Percentiles rank a stretch among this genome's conserved stretches.
Conservation (phyloP, 2,329 filamentous ascomycete species). For the Fusarium albosuccineum region DNA sequence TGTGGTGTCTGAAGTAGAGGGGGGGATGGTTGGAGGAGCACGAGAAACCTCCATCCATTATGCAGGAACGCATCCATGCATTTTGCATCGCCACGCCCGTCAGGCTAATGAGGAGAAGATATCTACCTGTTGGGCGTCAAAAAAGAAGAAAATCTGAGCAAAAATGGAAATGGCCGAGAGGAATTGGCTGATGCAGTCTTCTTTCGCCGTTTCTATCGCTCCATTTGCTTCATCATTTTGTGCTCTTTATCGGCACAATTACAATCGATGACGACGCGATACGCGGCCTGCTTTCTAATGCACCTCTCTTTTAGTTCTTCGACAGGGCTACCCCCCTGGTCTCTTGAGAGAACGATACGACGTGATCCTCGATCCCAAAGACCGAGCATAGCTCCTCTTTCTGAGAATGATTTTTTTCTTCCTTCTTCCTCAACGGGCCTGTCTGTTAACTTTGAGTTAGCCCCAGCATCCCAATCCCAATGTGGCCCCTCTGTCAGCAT, state of each 20-base stretch:
- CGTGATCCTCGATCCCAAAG: conserved; percentile 33
- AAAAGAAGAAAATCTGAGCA: neutral
- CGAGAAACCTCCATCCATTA: conserved; percentile 19
- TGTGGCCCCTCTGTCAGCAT: conserved; percentile 6
- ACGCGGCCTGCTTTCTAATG: conserved; percentile 32
- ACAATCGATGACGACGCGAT: conserved; percentile 37
- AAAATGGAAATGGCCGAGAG: neutral
- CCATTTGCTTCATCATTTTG: neutral
- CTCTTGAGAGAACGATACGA: conserved; percentile 20
- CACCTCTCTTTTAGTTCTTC: conserved; percentile 12
- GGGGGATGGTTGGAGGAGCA: conserved; percentile 12
- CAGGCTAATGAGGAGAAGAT: neutral
- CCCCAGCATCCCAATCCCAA: conserved; percentile 21
- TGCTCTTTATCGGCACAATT: conserved; percentile 18
- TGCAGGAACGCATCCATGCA: conserved; percentile 33
- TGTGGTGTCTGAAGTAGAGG: conserved; percentile 8
- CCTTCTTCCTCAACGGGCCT: conserved; percentile 7
- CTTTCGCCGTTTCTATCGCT: neutral
- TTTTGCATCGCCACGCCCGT: conserved; percentile 13
- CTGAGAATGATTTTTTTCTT: conserved; percentile 12
- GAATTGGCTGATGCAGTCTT: neutral
- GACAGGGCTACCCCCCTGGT: conserved; percentile 26
- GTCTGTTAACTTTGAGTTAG: conserved; percentile 21
- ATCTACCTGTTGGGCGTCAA: neutral
- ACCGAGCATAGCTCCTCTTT: neutral